A percentile compares a stretch with the other conserved stretches of the same genome.
These are phyloP conservation scores for Ascochyta koolunga DNA, from an alignment of 2,329 filamentous ascomycete species.

Conservation along the genomic window DNA sequence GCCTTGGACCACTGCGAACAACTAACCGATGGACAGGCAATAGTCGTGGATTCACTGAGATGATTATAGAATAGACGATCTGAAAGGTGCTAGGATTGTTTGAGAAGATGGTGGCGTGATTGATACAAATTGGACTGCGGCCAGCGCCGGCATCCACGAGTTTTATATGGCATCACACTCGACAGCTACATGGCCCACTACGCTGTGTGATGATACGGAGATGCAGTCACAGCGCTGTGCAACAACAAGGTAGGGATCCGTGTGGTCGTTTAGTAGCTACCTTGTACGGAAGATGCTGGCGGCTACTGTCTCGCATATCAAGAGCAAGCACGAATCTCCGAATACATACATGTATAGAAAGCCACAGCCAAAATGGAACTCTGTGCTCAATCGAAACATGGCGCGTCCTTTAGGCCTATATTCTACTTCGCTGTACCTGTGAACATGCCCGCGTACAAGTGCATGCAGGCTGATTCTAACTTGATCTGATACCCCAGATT, in stretches of 20 bases:
- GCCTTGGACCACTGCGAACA: background rate
- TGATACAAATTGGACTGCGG: background rate
- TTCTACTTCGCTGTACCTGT: background rate
- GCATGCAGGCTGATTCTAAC: background rate
- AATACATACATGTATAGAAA: background rate
- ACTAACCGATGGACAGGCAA: background rate
- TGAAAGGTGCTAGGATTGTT: background rate
- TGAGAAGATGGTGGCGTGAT: background rate
- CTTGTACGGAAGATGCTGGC: background rate
- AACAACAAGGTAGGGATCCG: background rate
- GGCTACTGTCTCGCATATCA: background rate
- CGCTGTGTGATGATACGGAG: background rate
- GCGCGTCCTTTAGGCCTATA: background rate
- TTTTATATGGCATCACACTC: background rate
- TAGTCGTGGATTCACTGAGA: background rate
- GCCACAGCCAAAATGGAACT: background rate
- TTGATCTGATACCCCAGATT: conserved; percentile 15
- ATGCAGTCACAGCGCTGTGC: background rate
- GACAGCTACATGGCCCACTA: background rate
- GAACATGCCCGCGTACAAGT: background rate
- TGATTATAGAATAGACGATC: background rate
- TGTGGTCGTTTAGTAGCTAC: background rate
- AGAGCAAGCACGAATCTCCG: background rate
- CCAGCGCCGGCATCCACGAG: background rate
- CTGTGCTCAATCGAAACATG: background rate